Evolutionary conservation across 306 rosid species (phyloP), one percentile per base, ranked within the genome.

Genomic region (Corylus americana): DNA sequence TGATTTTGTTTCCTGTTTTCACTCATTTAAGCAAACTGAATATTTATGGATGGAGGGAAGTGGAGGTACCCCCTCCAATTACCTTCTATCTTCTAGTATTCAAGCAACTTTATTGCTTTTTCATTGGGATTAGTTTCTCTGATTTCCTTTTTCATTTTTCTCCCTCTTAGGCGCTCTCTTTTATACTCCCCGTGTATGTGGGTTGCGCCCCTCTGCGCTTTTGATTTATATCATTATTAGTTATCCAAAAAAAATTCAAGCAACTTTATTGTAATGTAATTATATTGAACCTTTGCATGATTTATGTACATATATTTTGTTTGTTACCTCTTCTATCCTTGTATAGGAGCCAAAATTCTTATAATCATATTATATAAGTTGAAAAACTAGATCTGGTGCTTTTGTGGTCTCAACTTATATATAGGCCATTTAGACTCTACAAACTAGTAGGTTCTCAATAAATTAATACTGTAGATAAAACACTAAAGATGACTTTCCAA

Each of bases 41-140:
- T 39, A 12, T n/a, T 54, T 42, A 35, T 18, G 12, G 6, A 7
- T 45, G 31, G 69, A 42, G 3, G 78, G 22, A 64, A 64, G 48
- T 64, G 70, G 20, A 35, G 70, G 4, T 35, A 17, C 70, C 17
- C 37, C 0, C 47, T 35, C 70, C 45, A 64, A 35, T 64, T 64
- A 35, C 22, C 70, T 64, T 62, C 16, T 64, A 64, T 64, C 70
- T 64, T 35, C 48, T 8, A 64, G 47, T 37, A 64, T 64, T 64
- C 31, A 37, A 39, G 35, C 2, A 37, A 39, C 31, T 14, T 31
- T 25, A 25, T 29, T 62, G 27, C 25, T 22, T 22, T 22, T 22
- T 22, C 25, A 22, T 22, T 22, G 25, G 25, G 25, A 22, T 22
- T 22, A 22, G 25, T 22, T 22, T 22, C 0, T 22, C 25, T 22